Conservation (phyloP, 805 yeast species). For the Debaryomyces castellii region DNA sequence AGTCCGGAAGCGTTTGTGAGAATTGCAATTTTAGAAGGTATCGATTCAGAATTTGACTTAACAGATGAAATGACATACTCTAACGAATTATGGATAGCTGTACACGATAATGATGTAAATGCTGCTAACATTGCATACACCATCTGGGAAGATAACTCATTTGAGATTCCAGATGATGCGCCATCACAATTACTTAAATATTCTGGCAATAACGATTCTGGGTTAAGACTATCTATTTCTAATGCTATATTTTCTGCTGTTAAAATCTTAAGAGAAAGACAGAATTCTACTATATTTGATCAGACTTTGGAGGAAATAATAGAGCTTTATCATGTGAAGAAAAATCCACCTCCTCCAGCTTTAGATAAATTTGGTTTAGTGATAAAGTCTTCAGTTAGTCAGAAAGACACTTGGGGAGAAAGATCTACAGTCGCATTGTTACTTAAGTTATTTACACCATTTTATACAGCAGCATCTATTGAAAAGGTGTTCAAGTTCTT, state of each 20-base stretch:
- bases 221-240: slow-evolving; percentile 73
- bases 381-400: slow-evolving; percentile 56
- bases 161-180: slow-evolving; percentile 45
- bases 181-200: slow-evolving; percentile 48
- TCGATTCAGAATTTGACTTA: slow-evolving; percentile 80
- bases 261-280: slow-evolving; percentile 23
- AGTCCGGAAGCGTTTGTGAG: slow-evolving; percentile 72
- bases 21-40: slow-evolving; percentile 72
- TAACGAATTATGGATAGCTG: slow-evolving; percentile 74
- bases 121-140: slow-evolving; percentile 68
- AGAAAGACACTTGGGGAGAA: slow-evolving; percentile 79
- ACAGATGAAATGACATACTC: slow-evolving; percentile 45
- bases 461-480: slow-evolving; percentile 40
- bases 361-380: slow-evolving; percentile 80
- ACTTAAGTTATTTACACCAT: slow-evolving; percentile 55
- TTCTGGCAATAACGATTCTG: slow-evolving; percentile 57
- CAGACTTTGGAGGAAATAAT: slow-evolving; percentile 46
- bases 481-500: slow-evolving; percentile 61
- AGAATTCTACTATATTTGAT: slow-evolving; percentile 20
- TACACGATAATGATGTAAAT: slow-evolving; percentile 67
- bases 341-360: slow-evolving; percentile 74
- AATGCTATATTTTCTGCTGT: slow-evolving; percentile 65
- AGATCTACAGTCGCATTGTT: slow-evolving; percentile 80
- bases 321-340: slow-evolving; percentile 55
- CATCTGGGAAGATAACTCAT: slow-evolving; percentile 81